Evolutionary conservation across 805 yeast species (phyloP).

Genomic region (Candida ovalis): DNA sequence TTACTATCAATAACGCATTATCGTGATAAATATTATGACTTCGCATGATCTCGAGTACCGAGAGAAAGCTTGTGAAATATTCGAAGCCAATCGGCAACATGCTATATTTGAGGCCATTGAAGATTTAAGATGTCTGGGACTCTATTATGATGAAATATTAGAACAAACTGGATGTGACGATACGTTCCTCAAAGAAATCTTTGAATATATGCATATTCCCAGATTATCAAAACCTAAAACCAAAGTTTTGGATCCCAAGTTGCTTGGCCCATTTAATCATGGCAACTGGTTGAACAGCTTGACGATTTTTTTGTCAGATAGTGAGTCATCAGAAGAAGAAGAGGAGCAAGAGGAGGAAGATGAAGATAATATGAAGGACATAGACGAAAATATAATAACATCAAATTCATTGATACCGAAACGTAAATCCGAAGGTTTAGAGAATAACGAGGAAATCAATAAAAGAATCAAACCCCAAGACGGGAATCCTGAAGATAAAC

Average conservation of each 20-base stretch:
- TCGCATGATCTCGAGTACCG: background rate
- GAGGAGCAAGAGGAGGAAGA: conserved; percentile 40
- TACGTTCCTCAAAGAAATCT: conserved; percentile 13
- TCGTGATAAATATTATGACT: background rate
- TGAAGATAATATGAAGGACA: background rate
- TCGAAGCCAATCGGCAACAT: conserved; percentile 9
- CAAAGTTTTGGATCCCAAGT: background rate
- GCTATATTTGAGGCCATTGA: conserved; percentile 22
- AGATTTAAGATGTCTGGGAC: conserved; percentile 22
- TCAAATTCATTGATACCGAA: background rate
- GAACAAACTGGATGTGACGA: conserved; percentile 16
- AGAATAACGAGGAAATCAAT: background rate
- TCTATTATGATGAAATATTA: conserved; percentile 15
- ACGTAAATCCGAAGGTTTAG: background rate
- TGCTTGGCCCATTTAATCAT: conserved; percentile 13
- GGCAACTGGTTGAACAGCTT: conserved; percentile 16
- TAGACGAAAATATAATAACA: too few species aligned
- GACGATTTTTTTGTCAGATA: conserved; percentile 5
- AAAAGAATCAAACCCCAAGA: background rate
- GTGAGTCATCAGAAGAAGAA: background rate
- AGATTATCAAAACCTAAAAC: background rate
- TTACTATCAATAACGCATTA: too few species aligned
- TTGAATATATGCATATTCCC: conserved; percentile 8
- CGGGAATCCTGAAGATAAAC: background rate
- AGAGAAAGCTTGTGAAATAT: background rate